Evolutionary conservation across 495 filamentous ascomycete genomes (phyloP).

Genomic region (Xeromyces bisporus): DNA sequence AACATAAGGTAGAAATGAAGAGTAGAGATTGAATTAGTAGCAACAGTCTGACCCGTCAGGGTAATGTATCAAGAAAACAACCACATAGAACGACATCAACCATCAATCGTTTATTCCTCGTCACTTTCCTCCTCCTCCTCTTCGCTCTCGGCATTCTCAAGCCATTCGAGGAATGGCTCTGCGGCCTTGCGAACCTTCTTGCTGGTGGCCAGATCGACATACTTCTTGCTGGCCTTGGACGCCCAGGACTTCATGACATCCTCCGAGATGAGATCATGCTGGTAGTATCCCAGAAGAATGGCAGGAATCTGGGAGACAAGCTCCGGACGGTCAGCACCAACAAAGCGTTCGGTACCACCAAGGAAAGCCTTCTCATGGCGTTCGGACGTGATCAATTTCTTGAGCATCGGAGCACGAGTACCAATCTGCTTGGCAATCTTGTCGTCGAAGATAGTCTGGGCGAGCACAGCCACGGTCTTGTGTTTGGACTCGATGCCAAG

Average conservation of each 20-base stretch:
- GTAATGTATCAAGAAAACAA: too few relatives aligned
- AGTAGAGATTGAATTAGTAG: too few relatives aligned
- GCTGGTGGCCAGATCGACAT: constrained; percentile 74
- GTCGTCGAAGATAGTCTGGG: constrained; percentile 85
- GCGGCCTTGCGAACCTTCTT: constrained; percentile 94
- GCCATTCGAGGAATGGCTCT: constrained; percentile 86
- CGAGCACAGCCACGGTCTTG: constrained; percentile 78
- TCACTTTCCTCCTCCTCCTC: constrained; percentile 49
- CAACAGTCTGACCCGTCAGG: too few relatives aligned
- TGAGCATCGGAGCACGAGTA: constrained; percentile 65
- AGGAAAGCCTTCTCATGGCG: constrained; percentile 92
- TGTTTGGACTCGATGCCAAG: constrained; percentile 91
- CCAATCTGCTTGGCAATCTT: constrained; percentile 75
- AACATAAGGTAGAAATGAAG: too few relatives aligned
- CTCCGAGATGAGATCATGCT: constrained; percentile 74
- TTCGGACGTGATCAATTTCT: constrained; percentile 82
- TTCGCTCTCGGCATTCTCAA: constrained; percentile 77
- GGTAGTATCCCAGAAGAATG: constrained; percentile 73
- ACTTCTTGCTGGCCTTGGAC: constrained; percentile 89
- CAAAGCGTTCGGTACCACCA: constrained; percentile 88
- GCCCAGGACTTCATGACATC: constrained; percentile 84
- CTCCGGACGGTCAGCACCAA: constrained; percentile 65
- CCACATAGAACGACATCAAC: too few relatives aligned
- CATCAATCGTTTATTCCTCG: constrained; percentile 18
- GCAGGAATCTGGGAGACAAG: constrained; percentile 63